phyloP scores from a whole-genome alignment of 2,329 filamentous ascomycete genomes.

The Blumeria hordei region DNA sequence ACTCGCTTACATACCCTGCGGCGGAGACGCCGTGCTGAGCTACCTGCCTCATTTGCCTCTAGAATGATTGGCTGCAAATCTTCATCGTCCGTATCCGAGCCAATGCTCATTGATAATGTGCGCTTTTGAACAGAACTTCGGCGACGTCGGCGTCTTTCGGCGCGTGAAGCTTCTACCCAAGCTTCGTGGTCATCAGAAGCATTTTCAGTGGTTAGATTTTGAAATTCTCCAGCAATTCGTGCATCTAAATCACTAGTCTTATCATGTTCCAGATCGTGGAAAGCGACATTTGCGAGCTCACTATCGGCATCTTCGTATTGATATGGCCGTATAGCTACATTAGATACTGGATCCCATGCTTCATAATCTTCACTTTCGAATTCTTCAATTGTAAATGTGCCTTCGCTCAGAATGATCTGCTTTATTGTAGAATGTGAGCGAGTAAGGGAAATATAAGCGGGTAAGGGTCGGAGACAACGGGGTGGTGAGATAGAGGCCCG shows the following conservation, averaged over 20 bases:
- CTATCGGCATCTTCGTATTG: slow-evolving; percentile 15
- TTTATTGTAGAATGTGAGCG: slow-evolving; percentile 2
- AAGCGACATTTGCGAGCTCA: not conserved
- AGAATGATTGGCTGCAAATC: slow-evolving; percentile 13
- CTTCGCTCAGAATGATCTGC: slow-evolving; percentile 6
- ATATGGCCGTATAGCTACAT: slow-evolving; percentile 12
- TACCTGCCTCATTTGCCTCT: slow-evolving; percentile 12
- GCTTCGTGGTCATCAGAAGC: slow-evolving; percentile 8
- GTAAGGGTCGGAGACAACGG: slow-evolving; percentile 10
- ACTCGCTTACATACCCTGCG: slow-evolving; percentile 13
- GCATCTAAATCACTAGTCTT: not conserved
- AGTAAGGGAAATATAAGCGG: slow-evolving; percentile 4
- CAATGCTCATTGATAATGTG: slow-evolving; percentile 14
- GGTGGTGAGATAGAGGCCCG: slow-evolving; percentile 7
- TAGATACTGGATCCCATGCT: slow-evolving; percentile 11
- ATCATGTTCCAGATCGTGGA: too few relatives aligned
- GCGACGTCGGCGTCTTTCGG: slow-evolving; percentile 11
- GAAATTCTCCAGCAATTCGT: not conserved
- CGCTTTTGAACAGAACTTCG: slow-evolving; percentile 14
- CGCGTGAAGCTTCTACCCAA: slow-evolving; percentile 8
- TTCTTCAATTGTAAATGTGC: slow-evolving; percentile 14
- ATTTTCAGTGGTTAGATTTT: slow-evolving; percentile 2
- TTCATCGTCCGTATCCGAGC: slow-evolving; percentile 15
- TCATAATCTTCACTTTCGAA: slow-evolving; percentile 12
- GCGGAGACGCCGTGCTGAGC: slow-evolving; percentile 14